phyloP scores from a whole-genome alignment of 2,329 filamentous ascomycete genomes.

The Diaporthe ilicicola region DNA sequence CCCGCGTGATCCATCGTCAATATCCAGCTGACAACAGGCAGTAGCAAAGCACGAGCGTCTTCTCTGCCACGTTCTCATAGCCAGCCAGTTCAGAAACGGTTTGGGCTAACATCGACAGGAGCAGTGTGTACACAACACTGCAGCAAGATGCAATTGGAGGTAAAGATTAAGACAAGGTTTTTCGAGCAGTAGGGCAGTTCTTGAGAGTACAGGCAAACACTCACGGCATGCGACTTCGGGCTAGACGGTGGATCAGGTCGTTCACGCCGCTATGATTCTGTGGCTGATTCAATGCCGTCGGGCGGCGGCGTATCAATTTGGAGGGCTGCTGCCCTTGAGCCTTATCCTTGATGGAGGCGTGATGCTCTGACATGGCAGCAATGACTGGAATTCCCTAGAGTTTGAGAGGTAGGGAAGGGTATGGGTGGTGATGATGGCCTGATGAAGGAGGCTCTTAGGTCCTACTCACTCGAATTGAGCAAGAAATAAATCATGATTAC shows the following conservation, averaged over 20 bases:
- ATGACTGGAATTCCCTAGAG: too few species aligned
- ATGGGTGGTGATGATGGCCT: background rate
- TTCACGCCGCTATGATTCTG: background rate
- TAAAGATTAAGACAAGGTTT: background rate
- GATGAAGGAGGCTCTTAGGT: too few species aligned
- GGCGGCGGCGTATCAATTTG: background rate
- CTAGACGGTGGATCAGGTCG: background rate
- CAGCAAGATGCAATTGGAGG: background rate
- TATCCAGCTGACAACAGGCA: background rate
- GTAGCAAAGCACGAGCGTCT: background rate
- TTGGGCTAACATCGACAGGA: background rate
- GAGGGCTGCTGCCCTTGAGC: background rate
- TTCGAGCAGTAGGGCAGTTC: too few species aligned
- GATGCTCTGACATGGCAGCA: background rate
- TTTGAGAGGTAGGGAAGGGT: too few species aligned
- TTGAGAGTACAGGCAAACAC: background rate
- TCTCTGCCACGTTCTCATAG: background rate
- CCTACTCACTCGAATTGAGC: background rate
- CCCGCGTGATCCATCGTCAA: background rate
- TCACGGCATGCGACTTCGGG: background rate
- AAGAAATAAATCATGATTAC: background rate
- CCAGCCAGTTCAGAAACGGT: background rate
- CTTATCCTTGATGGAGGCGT: background rate
- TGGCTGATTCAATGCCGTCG: background rate
- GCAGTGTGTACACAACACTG: background rate